Percentiles rank a stretch among this genome's conserved stretches.
Evolutionary conservation across 139 green algal genomes (phyloP).

Genomic region (Haematococcus lacustris): DNA sequence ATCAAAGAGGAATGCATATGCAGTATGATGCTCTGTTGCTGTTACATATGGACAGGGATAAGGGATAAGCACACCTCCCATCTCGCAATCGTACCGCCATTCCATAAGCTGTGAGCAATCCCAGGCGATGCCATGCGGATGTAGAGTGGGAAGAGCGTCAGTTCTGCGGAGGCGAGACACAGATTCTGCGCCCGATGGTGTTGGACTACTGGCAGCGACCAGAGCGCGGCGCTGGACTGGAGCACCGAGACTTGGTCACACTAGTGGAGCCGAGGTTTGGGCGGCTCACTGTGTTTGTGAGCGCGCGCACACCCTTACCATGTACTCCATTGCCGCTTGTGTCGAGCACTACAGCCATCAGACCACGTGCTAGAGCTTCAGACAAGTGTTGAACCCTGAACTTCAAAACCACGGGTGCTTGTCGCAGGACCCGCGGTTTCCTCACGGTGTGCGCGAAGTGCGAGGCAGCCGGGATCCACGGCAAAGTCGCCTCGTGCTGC

Average conservation of each 20-base stretch:
- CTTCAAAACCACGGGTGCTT: too few species aligned
- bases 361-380: too few species aligned
- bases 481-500: slow-evolving; percentile 62
- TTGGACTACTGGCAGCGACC: slow-evolving; percentile 68
- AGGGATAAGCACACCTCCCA: not conserved
- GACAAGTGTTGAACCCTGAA: too few species aligned
- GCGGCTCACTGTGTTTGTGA: slow-evolving; percentile 43
- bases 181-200: slow-evolving; percentile 54
- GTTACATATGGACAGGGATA: not conserved
- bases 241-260: slow-evolving; percentile 51
- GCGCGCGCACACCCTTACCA: not conserved
- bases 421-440: slow-evolving; percentile 54
- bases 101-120: not conserved
- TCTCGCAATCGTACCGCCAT: not conserved
- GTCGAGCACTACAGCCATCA: too few species aligned
- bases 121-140: slow-evolving; percentile 6
- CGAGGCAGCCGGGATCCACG: slow-evolving; percentile 51
- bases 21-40: not conserved
- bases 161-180: slow-evolving; percentile 72
- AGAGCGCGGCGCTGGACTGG: slow-evolving; percentile 40
- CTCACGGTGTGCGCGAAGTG: slow-evolving; percentile 60
- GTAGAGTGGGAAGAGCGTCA: slow-evolving; percentile 46
- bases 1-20: not conserved
- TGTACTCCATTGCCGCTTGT: not conserved
- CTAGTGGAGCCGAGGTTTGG: slow-evolving; percentile 58